Evolutionary conservation across 2,329 filamentous ascomycete genomes (phyloP).

Genomic region (Thielaviopsis punctulata): DNA sequence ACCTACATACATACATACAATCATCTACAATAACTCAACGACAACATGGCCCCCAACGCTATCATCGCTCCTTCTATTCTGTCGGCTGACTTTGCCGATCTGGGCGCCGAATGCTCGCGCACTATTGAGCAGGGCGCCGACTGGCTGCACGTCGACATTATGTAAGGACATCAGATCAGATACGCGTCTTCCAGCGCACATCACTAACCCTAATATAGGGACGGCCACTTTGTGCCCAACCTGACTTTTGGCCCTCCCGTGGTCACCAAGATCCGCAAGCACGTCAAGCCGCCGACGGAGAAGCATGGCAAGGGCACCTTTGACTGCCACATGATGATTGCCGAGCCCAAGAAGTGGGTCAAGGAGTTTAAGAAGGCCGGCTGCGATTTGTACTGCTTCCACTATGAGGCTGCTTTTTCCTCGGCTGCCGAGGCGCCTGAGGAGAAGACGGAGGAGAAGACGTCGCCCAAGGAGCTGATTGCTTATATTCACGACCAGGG

Average conservation of each 20-base stretch:
- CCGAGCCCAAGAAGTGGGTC: constrained; percentile 98
- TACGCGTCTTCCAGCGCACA: not conserved
- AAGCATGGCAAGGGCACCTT: constrained; percentile 75
- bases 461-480: constrained; percentile 70
- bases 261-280: constrained; percentile 78
- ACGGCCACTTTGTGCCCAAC: constrained; percentile 97
- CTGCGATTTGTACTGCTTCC: constrained; percentile 98
- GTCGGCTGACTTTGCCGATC: constrained; percentile 81
- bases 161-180: constrained; percentile 25
- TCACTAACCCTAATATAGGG: constrained; percentile 37
- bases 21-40: not conserved
- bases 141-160: constrained; percentile 92
- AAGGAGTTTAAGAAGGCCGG: constrained; percentile 85
- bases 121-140: constrained; percentile 80
- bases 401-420: constrained; percentile 91
- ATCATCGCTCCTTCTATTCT: constrained; percentile 98
- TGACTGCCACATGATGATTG: constrained; percentile 99
- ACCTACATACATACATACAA: too few relatives aligned
- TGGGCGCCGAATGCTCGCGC: constrained; percentile 70
- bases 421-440: constrained; percentile 69
- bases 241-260: constrained; percentile 93
- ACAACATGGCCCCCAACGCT: constrained; percentile 67
- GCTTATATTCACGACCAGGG: constrained; percentile 78
- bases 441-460: constrained; percentile 49
- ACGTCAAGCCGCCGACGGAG: constrained; percentile 58